Base-by-base conservation (phyloP, 345 rosid genomes). In the Populus nigra region DNA sequence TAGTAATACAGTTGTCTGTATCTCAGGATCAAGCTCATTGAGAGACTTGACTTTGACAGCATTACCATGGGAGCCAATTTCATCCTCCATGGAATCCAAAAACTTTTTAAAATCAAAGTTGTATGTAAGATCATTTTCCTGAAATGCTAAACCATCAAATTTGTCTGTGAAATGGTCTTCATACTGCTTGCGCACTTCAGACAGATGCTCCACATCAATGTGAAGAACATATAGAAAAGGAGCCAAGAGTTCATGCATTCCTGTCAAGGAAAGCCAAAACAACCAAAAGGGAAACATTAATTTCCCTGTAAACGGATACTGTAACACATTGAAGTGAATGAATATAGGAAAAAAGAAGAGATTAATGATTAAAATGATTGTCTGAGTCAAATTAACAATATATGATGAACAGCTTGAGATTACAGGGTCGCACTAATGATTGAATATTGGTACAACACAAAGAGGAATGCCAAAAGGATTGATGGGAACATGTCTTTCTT, bases 241-340 rank as follows among this genome's bases (percentile, higher is more conserved):
- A 36, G 99, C 99, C 88, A 96, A 83, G 69, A 96, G 95, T 85
- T 96, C 99, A 70, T 96, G 99, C 99, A 96, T 93, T 49, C 99
- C 99, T 96, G 72, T 47, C 31, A 69, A 75, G 57, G 75, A 75
- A 75, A 80, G 43, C 38, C 65, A 43, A 67, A 63, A 69, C 63
- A 22, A 33, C 68, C 75, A n/a, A 57, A 75, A n/a, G 65, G 25
- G 23, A 38, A 61, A 27, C 66, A 73, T 68, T 70, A 72, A 73
- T 15, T 50, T 47, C 41, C 22, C 47, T 25, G 13, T 27, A 59
- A 62, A 69, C 13, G 59, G 39, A n/a, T 49, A 63, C 50, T 12
- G 22, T 39, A 8, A 53, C 15, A 41, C 31, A 29, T 68, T 4
- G 17, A 2, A 67, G 27, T 8, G 2, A 71, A 33, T 12, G 5